Conservation (phyloP, 257 asterid genomes). For the Thymus mandschuricus region DNA sequence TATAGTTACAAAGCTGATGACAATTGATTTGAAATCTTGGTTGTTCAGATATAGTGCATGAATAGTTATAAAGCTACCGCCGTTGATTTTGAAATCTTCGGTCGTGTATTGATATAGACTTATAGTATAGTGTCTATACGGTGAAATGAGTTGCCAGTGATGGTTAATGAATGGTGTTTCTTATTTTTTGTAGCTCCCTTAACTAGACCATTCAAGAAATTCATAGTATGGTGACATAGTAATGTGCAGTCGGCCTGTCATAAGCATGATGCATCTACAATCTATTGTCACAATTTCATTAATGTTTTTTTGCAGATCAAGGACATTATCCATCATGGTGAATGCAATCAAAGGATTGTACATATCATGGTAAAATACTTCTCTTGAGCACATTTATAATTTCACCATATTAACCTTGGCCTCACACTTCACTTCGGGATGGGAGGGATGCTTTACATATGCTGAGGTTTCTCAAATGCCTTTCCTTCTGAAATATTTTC, state of each 20-base stretch:
- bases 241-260: no score
- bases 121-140: background rate
- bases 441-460: no score
- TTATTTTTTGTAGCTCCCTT: background rate
- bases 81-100: background rate
- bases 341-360: conserved; percentile 67
- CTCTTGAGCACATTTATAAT: no score
- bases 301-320: conserved; percentile 32
- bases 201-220: background rate
- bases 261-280: no score
- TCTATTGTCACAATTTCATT: no score
- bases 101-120: background rate
- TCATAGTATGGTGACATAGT: background rate
- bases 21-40: background rate
- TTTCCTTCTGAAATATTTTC: background rate
- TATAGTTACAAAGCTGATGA: background rate
- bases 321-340: conserved; percentile 51
- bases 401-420: no score
- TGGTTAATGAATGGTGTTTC: background rate
- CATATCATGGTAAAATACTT: conserved; percentile 65
- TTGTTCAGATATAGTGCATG: no score
- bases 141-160: no score
- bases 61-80: no score
- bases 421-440: no score
- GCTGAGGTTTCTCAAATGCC: no score